Evolutionary conservation across 352 stramenopile species (phyloP).

Genomic region (Aphanomyces euteiches): DNA sequence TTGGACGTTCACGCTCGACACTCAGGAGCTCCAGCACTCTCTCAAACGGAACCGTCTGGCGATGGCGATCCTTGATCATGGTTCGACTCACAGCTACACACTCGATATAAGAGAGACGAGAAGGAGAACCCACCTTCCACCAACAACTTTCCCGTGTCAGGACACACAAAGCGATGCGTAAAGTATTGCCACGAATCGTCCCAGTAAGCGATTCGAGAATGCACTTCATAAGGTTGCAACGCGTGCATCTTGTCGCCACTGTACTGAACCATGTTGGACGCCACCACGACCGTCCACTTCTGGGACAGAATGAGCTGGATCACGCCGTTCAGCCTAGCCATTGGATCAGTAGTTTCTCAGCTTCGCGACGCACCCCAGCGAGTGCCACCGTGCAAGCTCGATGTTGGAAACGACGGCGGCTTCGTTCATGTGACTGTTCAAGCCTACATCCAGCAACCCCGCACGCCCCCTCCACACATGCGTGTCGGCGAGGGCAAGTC

Average conservation of each 20-base stretch:
- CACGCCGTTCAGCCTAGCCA: neutral
- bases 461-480: constrained; percentile 17
- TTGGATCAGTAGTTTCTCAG: neutral
- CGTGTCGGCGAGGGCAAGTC: constrained; percentile 6
- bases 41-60: neutral
- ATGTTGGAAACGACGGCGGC: neutral
- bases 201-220: constrained; percentile 38
- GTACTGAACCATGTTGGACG: constrained; percentile 48
- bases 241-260: constrained; percentile 35
- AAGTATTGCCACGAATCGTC: constrained; percentile 39
- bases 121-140: constrained; percentile 29
- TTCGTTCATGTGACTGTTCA: constrained; percentile 32
- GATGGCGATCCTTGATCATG: neutral
- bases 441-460: constrained; percentile 24
- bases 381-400: neutral
- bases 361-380: neutral
- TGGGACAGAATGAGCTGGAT: neutral
- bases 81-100: neutral
- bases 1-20: neutral
- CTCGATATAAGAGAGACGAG: too few relatives aligned
- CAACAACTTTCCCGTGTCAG: constrained; percentile 38
- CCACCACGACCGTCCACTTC: constrained; percentile 25
- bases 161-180: constrained; percentile 38
- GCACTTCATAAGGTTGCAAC: constrained; percentile 42
- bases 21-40: neutral